Base-by-base conservation (phyloP, 83 land plant genomes). In the Picea abies region DNA sequence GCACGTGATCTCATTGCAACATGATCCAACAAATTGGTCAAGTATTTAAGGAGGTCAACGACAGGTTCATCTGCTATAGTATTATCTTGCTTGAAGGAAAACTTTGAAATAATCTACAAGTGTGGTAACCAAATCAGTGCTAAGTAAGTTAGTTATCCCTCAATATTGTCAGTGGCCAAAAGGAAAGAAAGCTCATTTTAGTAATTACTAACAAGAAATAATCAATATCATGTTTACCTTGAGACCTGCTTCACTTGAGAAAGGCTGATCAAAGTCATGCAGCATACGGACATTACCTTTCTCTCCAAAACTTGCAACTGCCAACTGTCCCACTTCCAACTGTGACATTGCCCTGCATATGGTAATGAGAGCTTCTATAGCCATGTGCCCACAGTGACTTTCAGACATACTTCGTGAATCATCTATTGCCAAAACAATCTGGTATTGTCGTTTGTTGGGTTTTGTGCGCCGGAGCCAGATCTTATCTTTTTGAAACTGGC, bases 321-420 rank as follows among this genome's bases (percentile, higher is more conserved):
- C 99, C 87, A 94, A 80, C 60, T 93, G 92, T 26, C 99, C 99
- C 20, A 98, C 92, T 86, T 98, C 99, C 7, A 96, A 86, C 47
- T 92, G 97, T 79, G 99, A 96, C 99, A 98, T 96, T 62, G 99
- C 94, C 15, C 97, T 89, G 78, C 99, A 98, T 5, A 98, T 98
- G 11, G 99, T 93, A 76, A 98, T 92, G 81, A 98, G 81, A 20
- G 99, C 96, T 81, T 96, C 96, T 70, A 92, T 89, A 26, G 99
- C 99, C 89, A 96, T 86, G 76, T 93, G 90, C 10, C 99, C 99
- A 89, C 97, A 94, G 58, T 89, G 82, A 63, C 94, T 93, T 83
- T 98, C 99, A 16, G 95, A 93, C 99, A 98, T 98, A 79, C 99
- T 98, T 9, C 95, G 91, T 3, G 99, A 98, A 86, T 98, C 99